Percentiles rank a stretch among this genome's conserved stretches.
These are phyloP conservation scores for Populus deltoides DNA, from an alignment of 345 rosid species.

Conservation along the genomic window DNA sequence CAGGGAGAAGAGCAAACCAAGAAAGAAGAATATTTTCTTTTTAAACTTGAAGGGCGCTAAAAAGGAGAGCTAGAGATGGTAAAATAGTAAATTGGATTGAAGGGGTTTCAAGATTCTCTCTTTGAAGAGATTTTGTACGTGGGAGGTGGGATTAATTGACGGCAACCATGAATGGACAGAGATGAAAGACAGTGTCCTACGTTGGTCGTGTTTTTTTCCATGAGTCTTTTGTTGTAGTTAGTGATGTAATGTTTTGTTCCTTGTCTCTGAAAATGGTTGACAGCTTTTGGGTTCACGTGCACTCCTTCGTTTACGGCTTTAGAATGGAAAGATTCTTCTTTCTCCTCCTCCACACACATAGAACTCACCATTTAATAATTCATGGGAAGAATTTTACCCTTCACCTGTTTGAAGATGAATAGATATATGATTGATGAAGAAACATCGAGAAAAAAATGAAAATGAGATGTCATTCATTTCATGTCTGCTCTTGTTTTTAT, in stretches of 20 bases:
- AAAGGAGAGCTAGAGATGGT: slow-evolving; percentile 9
- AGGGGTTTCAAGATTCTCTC: slow-evolving; percentile 10
- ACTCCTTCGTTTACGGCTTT: slow-evolving; percentile 17
- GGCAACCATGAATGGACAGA: slow-evolving; percentile 18
- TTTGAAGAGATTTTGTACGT: not conserved
- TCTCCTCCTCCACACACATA: not conserved
- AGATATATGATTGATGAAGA: not conserved
- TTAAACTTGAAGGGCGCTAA: slow-evolving; percentile 33
- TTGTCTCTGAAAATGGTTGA: slow-evolving; percentile 24
- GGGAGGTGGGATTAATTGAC: not conserved
- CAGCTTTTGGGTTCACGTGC: slow-evolving; percentile 38
- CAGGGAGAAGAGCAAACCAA: slow-evolving; percentile 42
- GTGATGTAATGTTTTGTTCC: slow-evolving; percentile 6
- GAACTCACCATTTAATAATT: not conserved
- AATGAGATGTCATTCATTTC: not conserved
- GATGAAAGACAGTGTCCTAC: not conserved
- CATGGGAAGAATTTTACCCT: not conserved
- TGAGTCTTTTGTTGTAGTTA: slow-evolving; percentile 7
- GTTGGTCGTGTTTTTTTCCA: not conserved
- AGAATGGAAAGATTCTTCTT: slow-evolving; percentile 4
- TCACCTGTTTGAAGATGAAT: not conserved
- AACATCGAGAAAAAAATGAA: not conserved
- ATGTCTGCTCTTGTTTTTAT: not conserved
- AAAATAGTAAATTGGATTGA: not conserved
- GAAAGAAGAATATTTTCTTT: slow-evolving; percentile 41